phyloP scores from a whole-genome alignment of 1,139 yeast species.

The Geotrichum europaeum region DNA sequence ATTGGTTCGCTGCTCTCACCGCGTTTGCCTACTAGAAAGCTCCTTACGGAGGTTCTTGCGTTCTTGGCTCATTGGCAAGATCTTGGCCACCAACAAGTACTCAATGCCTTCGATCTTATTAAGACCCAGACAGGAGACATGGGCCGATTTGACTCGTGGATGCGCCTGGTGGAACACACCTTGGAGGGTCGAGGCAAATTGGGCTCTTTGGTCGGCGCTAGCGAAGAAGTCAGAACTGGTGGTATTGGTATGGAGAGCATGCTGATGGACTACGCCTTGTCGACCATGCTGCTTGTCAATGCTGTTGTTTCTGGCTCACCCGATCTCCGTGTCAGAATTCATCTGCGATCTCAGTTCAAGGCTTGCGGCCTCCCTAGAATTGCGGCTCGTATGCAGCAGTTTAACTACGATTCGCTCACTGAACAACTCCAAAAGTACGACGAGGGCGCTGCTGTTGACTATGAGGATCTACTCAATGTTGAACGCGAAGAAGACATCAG shows the following conservation, averaged over 20 bases:
- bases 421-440: constrained; percentile 63
- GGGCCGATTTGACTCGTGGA: constrained; percentile 76
- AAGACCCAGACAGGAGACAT: constrained; percentile 59
- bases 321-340: constrained; percentile 63
- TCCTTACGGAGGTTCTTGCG: constrained; percentile 71
- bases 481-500: constrained; percentile 51
- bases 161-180: constrained; percentile 63
- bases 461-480: constrained; percentile 53
- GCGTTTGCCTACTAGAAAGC: constrained; percentile 65
- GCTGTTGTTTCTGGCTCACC: constrained; percentile 59
- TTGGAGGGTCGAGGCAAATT: constrained; percentile 82
- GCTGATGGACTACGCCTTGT: constrained; percentile 70
- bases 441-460: constrained; percentile 64
- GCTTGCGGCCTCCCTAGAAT: constrained; percentile 70
- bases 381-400: constrained; percentile 51
- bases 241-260: constrained; percentile 63
- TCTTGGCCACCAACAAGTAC: constrained; percentile 57
- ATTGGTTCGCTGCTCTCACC: constrained; percentile 56
- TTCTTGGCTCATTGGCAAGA: constrained; percentile 48
- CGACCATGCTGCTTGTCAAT: constrained; percentile 72
- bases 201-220: constrained; percentile 90
- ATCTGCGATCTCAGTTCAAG: constrained; percentile 67
- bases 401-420: constrained; percentile 58
- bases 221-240: constrained; percentile 69
- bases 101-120: constrained; percentile 57